Evolutionary conservation across 2,329 filamentous ascomycete genomes (phyloP).

Genomic region (Arthrobotrys entomopaga): DNA sequence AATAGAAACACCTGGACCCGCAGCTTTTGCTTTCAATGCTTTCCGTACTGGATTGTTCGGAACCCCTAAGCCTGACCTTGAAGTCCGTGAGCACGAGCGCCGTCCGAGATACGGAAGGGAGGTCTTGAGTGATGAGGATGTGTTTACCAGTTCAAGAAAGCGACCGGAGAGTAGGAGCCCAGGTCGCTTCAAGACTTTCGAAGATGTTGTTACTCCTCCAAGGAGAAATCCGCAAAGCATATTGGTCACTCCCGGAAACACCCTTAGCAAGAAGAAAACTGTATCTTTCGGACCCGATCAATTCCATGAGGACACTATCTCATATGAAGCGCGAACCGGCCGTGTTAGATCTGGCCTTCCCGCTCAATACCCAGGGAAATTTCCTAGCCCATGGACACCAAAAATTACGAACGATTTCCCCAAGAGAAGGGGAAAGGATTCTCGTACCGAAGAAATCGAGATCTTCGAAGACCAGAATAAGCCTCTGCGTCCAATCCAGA

Average conservation of each 20-base stretch:
- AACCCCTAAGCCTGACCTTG: slow-evolving; percentile 68
- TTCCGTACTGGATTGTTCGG: slow-evolving; percentile 74
- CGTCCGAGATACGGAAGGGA: slow-evolving; percentile 29
- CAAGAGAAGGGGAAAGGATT: slow-evolving; percentile 40
- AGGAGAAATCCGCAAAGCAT: slow-evolving; percentile 65
- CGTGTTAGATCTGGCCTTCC: slow-evolving; percentile 64
- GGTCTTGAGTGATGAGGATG: slow-evolving; percentile 51
- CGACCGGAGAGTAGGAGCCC: slow-evolving; percentile 33
- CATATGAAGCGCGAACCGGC: slow-evolving; percentile 61
- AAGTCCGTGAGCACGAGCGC: slow-evolving; percentile 56
- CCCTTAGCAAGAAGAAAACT: slow-evolving; percentile 65
- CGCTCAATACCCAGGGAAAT: slow-evolving; percentile 66
- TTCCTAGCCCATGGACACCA: slow-evolving; percentile 67
- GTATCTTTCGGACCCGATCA: slow-evolving; percentile 66
- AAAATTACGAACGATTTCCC: slow-evolving; percentile 59
- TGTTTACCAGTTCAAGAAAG: slow-evolving; percentile 44
- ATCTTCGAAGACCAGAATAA: slow-evolving; percentile 56
- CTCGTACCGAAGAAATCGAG: slow-evolving; percentile 51
- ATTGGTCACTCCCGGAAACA: slow-evolving; percentile 67
- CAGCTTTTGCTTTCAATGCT: slow-evolving; percentile 74
- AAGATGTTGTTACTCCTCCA: slow-evolving; percentile 24
- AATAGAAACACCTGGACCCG: slow-evolving; percentile 69
- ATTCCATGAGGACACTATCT: slow-evolving; percentile 65
- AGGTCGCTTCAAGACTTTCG: slow-evolving; percentile 30
- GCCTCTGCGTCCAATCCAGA: slow-evolving; percentile 15